These are phyloP conservation scores for Eucalyptus guilfoylei DNA, from an alignment of 345 rosid genomes.

Conservation along the genomic window DNA sequence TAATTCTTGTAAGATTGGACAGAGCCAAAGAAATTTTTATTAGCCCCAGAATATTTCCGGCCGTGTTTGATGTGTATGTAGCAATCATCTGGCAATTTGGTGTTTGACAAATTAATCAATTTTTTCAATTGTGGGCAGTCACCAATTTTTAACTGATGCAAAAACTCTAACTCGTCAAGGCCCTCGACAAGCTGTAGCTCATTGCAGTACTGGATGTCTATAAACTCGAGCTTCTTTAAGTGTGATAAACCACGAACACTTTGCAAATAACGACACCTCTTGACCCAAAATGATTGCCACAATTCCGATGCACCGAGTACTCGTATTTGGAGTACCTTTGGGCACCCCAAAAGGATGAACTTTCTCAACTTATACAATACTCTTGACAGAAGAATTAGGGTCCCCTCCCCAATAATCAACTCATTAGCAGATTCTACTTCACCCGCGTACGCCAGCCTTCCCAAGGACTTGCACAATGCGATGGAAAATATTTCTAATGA, in stretches of 20 bases:
- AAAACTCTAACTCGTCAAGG: not conserved
- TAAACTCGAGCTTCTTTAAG: accelerated
- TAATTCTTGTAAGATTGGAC: not conserved
- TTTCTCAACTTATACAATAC: not conserved
- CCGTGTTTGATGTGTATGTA: accelerated
- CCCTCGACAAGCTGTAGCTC: not conserved
- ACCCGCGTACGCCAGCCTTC: not conserved
- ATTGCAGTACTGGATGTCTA: accelerated
- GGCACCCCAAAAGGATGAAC: accelerated
- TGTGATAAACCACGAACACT: not conserved
- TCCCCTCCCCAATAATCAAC: not conserved
- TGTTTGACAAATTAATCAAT: not conserved
- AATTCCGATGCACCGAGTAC: not conserved
- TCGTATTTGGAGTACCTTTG: not conserved
- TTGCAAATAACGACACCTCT: accelerated
- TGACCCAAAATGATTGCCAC: accelerated
- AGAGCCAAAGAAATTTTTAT: accelerated
- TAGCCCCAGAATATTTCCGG: accelerated
- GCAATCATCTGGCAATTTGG: not conserved
- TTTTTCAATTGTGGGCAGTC: not conserved
- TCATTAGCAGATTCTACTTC: not conserved
- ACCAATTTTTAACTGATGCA: accelerated
- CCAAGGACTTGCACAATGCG: accelerated
- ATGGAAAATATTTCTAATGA: accelerated
- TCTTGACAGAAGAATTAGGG: not conserved